Evolutionary conservation across 495 filamentous ascomycete species (phyloP).

Genomic region (Hypoxylon rickii): DNA sequence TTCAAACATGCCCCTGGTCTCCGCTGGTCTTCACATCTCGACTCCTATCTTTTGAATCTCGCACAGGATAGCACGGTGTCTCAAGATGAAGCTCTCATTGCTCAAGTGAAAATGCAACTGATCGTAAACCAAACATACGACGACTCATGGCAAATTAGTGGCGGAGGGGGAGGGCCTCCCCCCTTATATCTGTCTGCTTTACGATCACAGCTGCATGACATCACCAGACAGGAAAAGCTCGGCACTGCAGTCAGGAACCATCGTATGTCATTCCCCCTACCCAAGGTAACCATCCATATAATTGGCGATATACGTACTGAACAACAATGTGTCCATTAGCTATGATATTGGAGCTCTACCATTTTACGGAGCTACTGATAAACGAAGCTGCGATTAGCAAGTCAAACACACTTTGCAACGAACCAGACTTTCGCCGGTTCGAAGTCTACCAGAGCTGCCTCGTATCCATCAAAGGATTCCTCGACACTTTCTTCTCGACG

Average conservation of each 20-base stretch:
- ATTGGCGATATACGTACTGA: too few species aligned
- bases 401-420: background rate
- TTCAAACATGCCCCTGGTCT: constrained; percentile 54
- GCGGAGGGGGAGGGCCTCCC: constrained; percentile 42
- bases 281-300: too few species aligned
- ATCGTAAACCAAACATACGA: constrained; percentile 42
- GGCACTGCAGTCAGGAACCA: constrained; percentile 43
- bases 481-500: constrained; percentile 38
- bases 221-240: constrained; percentile 39
- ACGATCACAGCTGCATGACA: constrained; percentile 47
- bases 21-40: constrained; percentile 58
- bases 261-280: constrained; percentile 44
- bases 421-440: constrained; percentile 36
- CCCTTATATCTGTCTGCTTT: constrained; percentile 52
- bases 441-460: constrained; percentile 38
- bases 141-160: constrained; percentile 29
- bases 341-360: constrained; percentile 42
- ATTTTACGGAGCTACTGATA: constrained; percentile 50
- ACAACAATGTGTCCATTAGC: too few species aligned
- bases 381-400: constrained; percentile 47
- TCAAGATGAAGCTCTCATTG: constrained; percentile 55
- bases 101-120: constrained; percentile 53
- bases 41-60: constrained; percentile 53
- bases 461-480: constrained; percentile 24
- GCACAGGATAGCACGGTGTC: constrained; percentile 51